phyloP scores from a whole-genome alignment of 2,329 filamentous ascomycete species.

The Epichloe elymi region DNA sequence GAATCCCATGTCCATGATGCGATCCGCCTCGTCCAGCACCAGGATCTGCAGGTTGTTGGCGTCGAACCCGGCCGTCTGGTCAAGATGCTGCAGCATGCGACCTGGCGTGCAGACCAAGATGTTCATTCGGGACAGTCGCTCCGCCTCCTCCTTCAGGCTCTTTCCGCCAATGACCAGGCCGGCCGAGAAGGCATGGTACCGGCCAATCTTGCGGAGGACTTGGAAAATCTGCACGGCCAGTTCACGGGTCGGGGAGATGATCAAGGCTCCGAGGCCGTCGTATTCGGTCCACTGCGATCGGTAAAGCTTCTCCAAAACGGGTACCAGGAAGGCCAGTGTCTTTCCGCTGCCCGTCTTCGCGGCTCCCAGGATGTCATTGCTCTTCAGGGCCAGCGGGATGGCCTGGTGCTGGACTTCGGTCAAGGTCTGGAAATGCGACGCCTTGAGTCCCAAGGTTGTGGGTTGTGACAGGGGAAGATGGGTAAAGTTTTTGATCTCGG shows the following conservation, averaged over 20 bases:
- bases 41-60: constrained; percentile 85
- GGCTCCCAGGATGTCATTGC: constrained; percentile 78
- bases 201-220: constrained; percentile 78
- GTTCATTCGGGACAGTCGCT: constrained; percentile 82
- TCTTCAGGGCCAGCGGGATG: constrained; percentile 78
- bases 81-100: constrained; percentile 87
- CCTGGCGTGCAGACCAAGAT: constrained; percentile 93
- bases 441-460: constrained; percentile 65
- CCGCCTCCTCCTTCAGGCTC: constrained; percentile 73
- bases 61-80: constrained; percentile 82
- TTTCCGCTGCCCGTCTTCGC: constrained; percentile 95
- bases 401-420: constrained; percentile 87
- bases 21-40: constrained; percentile 89
- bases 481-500: constrained; percentile 55
- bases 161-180: constrained; percentile 91
- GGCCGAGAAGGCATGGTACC: constrained; percentile 81
- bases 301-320: constrained; percentile 85
- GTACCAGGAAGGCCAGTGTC: constrained; percentile 83
- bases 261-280: constrained; percentile 83
- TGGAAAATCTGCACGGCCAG: constrained; percentile 95
- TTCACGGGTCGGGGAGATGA: constrained; percentile 89
- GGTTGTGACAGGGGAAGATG: constrained; percentile 76
- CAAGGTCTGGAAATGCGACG: constrained; percentile 77
- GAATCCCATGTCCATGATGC: constrained; percentile 97
- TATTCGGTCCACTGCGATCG: constrained; percentile 77